These are phyloP conservation scores for Clavulina sp. DNA, from an alignment of 768 basidiomycete species.

Conservation along the genomic window DNA sequence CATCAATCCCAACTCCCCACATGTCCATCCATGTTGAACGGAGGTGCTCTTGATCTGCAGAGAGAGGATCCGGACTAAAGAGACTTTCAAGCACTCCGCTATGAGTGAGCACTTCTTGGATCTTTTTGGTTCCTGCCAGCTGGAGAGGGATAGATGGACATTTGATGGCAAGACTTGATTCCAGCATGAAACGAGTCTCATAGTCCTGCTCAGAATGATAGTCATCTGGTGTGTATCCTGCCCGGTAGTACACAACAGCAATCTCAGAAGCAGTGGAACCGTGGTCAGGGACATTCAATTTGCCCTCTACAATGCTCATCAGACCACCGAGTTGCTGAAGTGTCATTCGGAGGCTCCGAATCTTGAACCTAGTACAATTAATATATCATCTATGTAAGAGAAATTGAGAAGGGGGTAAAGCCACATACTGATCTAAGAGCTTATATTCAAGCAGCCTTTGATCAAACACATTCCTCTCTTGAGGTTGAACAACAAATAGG, in stretches of 20 bases:
- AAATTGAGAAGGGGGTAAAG: not conserved
- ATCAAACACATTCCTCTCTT: slow-evolving; percentile 90
- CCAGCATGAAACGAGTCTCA: slow-evolving; percentile 55
- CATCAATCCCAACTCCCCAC: slow-evolving; percentile 50
- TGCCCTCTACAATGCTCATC: slow-evolving; percentile 18
- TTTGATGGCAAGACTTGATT: slow-evolving; percentile 73
- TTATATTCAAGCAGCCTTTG: slow-evolving; percentile 81
- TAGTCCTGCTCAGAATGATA: slow-evolving; percentile 52
- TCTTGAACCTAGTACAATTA: slow-evolving; percentile 37
- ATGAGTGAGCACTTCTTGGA: slow-evolving; percentile 72
- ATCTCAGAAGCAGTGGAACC: slow-evolving; percentile 31
- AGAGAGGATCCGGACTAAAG: slow-evolving; percentile 19
- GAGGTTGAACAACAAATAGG: slow-evolving; percentile 76
- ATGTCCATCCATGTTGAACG: slow-evolving; percentile 74
- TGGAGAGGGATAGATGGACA: slow-evolving; percentile 84
- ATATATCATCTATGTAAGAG: not conserved
- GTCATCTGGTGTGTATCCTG: slow-evolving; percentile 74
- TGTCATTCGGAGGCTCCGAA: slow-evolving; percentile 59
- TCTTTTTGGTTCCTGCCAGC: slow-evolving; percentile 90
- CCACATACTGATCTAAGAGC: slow-evolving; percentile 50
- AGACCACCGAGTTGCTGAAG: slow-evolving; percentile 53
- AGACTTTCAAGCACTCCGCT: slow-evolving; percentile 61
- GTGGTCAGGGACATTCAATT: slow-evolving; percentile 19
- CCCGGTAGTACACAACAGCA: slow-evolving; percentile 78
- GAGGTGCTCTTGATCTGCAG: slow-evolving; percentile 38